A percentile compares a stretch with the other conserved stretches of the same genome.
These are phyloP conservation scores for Phytophthora colocasiae DNA, from an alignment of 352 stramenopile genomes.

Conservation along the genomic window DNA sequence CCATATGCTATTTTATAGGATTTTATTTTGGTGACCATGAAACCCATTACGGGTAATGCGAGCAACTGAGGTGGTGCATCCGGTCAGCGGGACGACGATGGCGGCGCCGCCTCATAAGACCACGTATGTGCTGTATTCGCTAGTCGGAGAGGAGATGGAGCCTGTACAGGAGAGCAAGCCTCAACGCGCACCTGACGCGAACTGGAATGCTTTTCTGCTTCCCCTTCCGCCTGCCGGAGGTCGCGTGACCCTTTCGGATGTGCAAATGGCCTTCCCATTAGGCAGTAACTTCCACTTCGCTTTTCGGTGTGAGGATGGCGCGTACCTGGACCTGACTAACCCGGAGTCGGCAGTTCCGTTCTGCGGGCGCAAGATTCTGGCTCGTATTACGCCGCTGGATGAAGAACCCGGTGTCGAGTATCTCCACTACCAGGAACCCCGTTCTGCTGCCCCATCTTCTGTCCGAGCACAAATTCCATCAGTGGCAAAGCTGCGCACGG, in stretches of 20 bases:
- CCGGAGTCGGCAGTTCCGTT: conserved; percentile 68
- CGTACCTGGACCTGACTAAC: conserved; percentile 79
- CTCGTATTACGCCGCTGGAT: conserved; percentile 67
- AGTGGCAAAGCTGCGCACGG: conserved; percentile 21
- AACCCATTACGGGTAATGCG: conserved; percentile 31
- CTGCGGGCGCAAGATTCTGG: conserved; percentile 75
- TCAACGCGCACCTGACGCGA: conserved; percentile 51
- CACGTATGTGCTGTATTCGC: conserved; percentile 68
- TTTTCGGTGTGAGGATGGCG: conserved; percentile 74
- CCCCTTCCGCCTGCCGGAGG: conserved; percentile 17
- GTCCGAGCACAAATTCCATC: conserved; percentile 1
- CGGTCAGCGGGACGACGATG: conserved; percentile 39
- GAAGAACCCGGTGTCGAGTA: conserved; percentile 56
- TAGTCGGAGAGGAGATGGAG: conserved; percentile 74
- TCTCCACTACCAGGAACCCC: conserved; percentile 37
- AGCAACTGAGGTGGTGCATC: conserved; percentile 39
- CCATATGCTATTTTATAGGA: conserved; percentile 11
- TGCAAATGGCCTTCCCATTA: conserved; percentile 78
- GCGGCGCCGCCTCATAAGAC: conserved; percentile 28
- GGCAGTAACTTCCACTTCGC: conserved; percentile 75
- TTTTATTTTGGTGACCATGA: conserved; percentile 11
- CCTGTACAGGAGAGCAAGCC: conserved; percentile 47
- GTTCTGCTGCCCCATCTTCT: background rate
- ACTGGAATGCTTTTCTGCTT: conserved; percentile 82
- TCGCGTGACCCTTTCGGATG: conserved; percentile 55